Evolutionary conservation across 2,329 filamentous ascomycete genomes (phyloP).

Genomic region (Helotiales sp.): DNA sequence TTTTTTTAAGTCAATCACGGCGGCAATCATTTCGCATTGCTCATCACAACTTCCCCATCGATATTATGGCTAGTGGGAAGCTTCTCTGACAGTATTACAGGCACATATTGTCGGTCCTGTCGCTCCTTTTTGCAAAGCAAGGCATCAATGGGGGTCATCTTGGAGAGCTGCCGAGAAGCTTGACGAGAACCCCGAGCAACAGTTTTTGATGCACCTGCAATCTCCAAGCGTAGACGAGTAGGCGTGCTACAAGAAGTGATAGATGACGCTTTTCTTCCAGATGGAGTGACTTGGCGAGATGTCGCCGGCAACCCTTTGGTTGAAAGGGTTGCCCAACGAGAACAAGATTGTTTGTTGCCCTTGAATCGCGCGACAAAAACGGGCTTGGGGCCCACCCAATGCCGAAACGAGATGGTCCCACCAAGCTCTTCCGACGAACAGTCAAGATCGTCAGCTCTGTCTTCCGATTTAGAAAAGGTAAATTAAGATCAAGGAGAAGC

Average conservation of each 20-base stretch:
- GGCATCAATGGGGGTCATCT: constrained; percentile 57
- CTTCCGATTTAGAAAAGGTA: no score
- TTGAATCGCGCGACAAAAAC: not conserved
- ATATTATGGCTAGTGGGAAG: not conserved
- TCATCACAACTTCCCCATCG: not conserved
- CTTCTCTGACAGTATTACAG: not conserved
- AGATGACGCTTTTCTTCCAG: constrained; percentile 48
- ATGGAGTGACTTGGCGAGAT: constrained; percentile 51
- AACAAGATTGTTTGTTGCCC: constrained; percentile 4
- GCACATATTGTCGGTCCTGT: constrained; percentile 53
- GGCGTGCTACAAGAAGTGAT: constrained; percentile 58
- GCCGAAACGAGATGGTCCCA: constrained; percentile 51
- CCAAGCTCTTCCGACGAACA: constrained; percentile 49
- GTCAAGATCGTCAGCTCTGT: constrained; percentile 50
- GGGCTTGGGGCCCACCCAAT: not conserved
- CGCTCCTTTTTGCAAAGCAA: constrained; percentile 56
- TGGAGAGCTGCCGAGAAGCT: constrained; percentile 57
- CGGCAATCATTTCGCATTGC: no score
- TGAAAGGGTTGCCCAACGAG: not conserved
- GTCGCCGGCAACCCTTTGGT: constrained; percentile 41
- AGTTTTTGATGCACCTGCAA: constrained; percentile 62
- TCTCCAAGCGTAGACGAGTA: constrained; percentile 60
- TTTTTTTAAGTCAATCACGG: no score
- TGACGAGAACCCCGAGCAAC: constrained; percentile 65
- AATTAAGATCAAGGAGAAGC: no score